These are phyloP conservation scores for Larix kaempferi DNA, from an alignment of 75 land plant species.

Conservation along the genomic window DNA sequence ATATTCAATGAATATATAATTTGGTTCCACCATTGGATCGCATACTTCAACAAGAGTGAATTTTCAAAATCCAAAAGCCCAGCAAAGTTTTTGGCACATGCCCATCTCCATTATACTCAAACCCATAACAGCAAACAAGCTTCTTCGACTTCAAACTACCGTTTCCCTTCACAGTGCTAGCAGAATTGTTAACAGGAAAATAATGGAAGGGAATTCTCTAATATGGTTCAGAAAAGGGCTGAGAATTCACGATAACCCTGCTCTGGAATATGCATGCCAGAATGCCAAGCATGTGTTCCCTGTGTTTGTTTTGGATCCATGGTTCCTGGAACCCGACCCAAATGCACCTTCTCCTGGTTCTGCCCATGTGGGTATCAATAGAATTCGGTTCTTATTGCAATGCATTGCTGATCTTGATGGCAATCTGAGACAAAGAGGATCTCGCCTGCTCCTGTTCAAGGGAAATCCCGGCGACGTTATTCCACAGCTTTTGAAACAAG, in stretches of 20 bases:
- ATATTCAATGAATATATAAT: no score
- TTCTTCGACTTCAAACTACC: no score
- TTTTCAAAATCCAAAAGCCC: no score
- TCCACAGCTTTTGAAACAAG: conserved; percentile 57
- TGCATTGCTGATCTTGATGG: conserved; percentile 68
- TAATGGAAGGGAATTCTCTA: conserved; percentile 44
- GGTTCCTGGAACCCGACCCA: conserved; percentile 71
- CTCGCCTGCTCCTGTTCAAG: conserved; percentile 64
- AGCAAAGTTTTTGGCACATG: no score
- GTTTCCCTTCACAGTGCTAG: no score
- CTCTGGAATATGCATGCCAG: conserved; percentile 57
- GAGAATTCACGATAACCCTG: conserved; percentile 88
- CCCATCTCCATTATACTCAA: no score
- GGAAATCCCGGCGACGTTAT: conserved; percentile 67
- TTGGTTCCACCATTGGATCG: no score
- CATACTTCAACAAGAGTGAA: no score
- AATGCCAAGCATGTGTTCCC: conserved; percentile 54
- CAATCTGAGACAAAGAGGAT: conserved; percentile 51
- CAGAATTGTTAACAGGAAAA: no score
- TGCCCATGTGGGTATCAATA: conserved; percentile 62
- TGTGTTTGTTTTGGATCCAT: conserved; percentile 87
- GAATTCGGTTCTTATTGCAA: conserved; percentile 77
- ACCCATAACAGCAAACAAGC: no score
- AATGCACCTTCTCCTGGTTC: conserved; percentile 80
- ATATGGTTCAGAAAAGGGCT: conserved; percentile 92